These are phyloP conservation scores for Ilyonectria robusta DNA, from an alignment of 2,329 filamentous ascomycete genomes.

Conservation along the genomic window DNA sequence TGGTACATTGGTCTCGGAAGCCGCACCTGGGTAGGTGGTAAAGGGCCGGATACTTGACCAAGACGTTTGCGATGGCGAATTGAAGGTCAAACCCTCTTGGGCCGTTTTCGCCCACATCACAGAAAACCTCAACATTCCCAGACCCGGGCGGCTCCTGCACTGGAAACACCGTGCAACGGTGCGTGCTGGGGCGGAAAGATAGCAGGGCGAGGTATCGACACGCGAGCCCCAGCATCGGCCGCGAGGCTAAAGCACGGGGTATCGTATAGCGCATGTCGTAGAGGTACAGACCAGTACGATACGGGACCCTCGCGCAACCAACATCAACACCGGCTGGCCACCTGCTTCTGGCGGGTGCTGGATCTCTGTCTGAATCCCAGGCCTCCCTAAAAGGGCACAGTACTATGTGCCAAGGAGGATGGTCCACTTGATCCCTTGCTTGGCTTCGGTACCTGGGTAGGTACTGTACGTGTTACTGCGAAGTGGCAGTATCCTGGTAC, in stretches of 20 bases:
- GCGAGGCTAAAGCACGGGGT: slow-evolving; percentile 38
- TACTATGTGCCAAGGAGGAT: slow-evolving; percentile 14
- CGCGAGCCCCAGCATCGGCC: slow-evolving; percentile 31
- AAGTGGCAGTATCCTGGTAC: slow-evolving; percentile 10
- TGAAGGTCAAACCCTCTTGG: background rate
- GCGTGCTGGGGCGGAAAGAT: slow-evolving; percentile 16
- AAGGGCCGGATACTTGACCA: slow-evolving; percentile 8
- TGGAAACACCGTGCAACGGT: background rate
- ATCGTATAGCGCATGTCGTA: slow-evolving; percentile 37
- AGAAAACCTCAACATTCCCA: background rate
- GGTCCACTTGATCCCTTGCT: slow-evolving; percentile 27
- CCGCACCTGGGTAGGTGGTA: slow-evolving; percentile 1
- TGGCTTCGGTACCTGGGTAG: slow-evolving; percentile 17
- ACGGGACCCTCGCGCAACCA: slow-evolving; percentile 22
- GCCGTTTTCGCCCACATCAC: background rate
- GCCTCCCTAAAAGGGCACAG: slow-evolving; percentile 31
- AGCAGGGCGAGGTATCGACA: slow-evolving; percentile 34
- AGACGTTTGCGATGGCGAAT: background rate
- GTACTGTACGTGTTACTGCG: slow-evolving; percentile 7
- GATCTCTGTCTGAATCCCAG: slow-evolving; percentile 24
- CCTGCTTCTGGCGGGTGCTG: slow-evolving; percentile 9
- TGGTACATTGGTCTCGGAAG: slow-evolving; percentile 8
- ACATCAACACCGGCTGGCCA: slow-evolving; percentile 34
- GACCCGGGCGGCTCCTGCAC: background rate
- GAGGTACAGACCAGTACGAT: background rate